Evolutionary conservation across 495 filamentous ascomycete species (phyloP), one percentile per base, ranked within the genome.

Genomic region (Mycothermus thermophilus): DNA sequence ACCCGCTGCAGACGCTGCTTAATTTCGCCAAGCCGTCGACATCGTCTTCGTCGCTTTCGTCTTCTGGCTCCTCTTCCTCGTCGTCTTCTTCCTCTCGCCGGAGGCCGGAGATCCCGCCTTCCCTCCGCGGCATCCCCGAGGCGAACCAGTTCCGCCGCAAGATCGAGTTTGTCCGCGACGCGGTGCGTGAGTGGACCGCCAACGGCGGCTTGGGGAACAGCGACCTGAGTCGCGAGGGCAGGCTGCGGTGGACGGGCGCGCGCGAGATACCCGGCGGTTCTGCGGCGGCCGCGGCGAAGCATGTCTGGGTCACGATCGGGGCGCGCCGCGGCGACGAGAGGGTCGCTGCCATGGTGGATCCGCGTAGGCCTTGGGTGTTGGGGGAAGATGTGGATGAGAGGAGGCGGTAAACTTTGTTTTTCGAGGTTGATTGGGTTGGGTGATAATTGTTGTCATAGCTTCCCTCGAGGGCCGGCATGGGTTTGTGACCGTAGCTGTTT

Each of bases 291-390:
- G n/a, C n/a, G n/a, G 58, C 62, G 29, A 87, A 85, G 57, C 73
- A 80, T 34, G 81, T 85, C 12, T 90, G 83, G 83, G 81, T 82
- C 3, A 83, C 76, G 0, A 80, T 90, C 24, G 84, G 84, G 3
- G 79, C 80, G 7, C 70, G 72, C 30, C 72, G 73, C 42, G 83
- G 82, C 2, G 84, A 93, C 59, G 67, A 59, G 34, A 51, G 67
- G 19, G 46, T 60, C 37, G 62, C 59, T 10, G 59, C 63, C n/a
- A 51, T 59, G 33, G 64, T 73, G 26, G 67, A 73, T 41, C 69
- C 68, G 16, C 52, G 59, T 38, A 58, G 51, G 14, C 67, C 69
- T 11, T 44, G 46, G 0, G 61, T 65, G 30, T 39, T 71, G 5
- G 57, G 62, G 11, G 52, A 50, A 20, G 69, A 73, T 47, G 55